Evolutionary conservation across 768 basidiomycete genomes (phyloP).

Genomic region (Suillus variegatus): DNA sequence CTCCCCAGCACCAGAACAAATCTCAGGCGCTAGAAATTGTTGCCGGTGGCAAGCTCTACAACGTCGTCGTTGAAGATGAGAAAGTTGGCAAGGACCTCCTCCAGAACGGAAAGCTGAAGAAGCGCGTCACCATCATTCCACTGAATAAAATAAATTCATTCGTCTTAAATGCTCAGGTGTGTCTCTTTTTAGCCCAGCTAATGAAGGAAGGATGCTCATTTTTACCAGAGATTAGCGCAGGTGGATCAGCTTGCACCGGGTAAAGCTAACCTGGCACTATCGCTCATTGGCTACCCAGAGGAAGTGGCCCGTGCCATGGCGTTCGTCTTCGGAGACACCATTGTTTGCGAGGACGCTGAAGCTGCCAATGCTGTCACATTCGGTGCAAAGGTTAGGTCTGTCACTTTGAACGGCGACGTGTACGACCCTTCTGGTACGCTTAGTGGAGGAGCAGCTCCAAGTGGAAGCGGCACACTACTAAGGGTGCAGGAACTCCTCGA

Average conservation of each 20-base stretch:
- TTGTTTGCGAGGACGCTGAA: conserved; percentile 88
- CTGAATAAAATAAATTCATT: conserved; percentile 85
- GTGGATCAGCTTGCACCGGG: conserved; percentile 74
- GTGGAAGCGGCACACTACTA: conserved; percentile 69
- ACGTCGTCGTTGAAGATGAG: conserved; percentile 93
- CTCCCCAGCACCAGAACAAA: conserved; percentile 67
- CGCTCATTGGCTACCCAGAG: conserved; percentile 78
- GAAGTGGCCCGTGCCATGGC: conserved; percentile 88
- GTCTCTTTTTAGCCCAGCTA: conserved; percentile 6
- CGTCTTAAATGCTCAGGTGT: conserved; percentile 51
- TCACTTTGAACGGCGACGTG: conserved; percentile 92
- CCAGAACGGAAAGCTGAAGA: conserved; percentile 74
- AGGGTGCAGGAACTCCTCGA: conserved; percentile 82
- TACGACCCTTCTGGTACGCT: conserved; percentile 96
- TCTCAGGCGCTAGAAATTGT: conserved; percentile 92
- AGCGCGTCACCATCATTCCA: conserved; percentile 91
- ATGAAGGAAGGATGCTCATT: not conserved
- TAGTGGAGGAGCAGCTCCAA: conserved; percentile 87
- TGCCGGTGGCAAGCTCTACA: conserved; percentile 86
- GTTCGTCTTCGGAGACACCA: conserved; percentile 90
- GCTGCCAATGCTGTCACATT: conserved; percentile 91
- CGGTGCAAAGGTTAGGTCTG: conserved; percentile 67
- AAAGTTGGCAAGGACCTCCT: conserved; percentile 83
- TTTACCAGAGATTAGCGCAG: conserved; percentile 67
- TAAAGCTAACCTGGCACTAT: conserved; percentile 85